Evolutionary conservation across 2,329 filamentous ascomycete species (phyloP).

Genomic region (Amesomyces nigricolor): DNA sequence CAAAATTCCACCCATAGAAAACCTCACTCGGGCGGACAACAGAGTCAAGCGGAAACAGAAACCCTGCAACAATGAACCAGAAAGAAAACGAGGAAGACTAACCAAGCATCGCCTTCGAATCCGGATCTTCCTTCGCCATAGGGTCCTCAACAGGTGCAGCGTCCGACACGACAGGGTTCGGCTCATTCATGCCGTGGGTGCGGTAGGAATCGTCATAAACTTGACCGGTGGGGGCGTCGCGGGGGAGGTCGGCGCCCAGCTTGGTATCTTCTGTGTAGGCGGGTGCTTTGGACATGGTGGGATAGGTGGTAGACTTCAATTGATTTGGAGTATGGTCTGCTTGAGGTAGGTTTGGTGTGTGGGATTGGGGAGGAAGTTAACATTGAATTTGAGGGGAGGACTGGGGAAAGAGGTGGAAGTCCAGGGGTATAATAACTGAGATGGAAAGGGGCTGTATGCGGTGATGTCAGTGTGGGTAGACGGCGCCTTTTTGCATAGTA

Average conservation of each 20-base stretch:
- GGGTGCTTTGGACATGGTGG: slow-evolving; percentile 18
- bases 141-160: slow-evolving; percentile 15
- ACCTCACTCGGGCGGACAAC: background rate
- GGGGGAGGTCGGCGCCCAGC: slow-evolving; percentile 13
- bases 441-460: background rate
- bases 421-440: background rate
- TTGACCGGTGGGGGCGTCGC: slow-evolving; percentile 12
- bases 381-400: too few species aligned
- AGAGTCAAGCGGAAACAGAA: too few species aligned
- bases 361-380: too few species aligned
- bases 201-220: slow-evolving; percentile 23
- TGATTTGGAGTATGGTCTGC: background rate
- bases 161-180: slow-evolving; percentile 20
- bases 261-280: slow-evolving; percentile 18
- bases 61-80: too few species aligned
- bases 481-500: background rate
- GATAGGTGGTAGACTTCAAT: background rate
- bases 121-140: slow-evolving; percentile 4
- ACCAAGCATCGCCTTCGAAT: slow-evolving; percentile 20
- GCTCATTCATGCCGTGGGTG: slow-evolving; percentile 3
- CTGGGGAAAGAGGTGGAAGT: too few species aligned
- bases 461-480: background rate
- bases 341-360: background rate
- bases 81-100: background rate
- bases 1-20: background rate